Conservation (phyloP, 768 basidiomycete species). For the Gloeostereum incarnatum region DNA sequence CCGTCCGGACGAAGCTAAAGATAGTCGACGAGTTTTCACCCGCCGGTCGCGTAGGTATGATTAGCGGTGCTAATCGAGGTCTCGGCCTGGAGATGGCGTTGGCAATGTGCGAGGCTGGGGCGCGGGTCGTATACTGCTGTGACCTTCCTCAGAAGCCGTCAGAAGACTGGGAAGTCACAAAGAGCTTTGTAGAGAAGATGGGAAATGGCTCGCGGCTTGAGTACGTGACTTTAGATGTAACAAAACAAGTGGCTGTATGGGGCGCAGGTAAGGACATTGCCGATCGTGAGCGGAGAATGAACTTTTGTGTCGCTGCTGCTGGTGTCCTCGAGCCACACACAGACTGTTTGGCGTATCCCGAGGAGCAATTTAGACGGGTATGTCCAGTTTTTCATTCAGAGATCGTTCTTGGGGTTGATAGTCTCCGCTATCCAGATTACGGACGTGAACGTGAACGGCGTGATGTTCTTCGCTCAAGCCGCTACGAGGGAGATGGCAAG, state of each 20-base stretch:
- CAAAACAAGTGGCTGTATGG: conserved; percentile 54
- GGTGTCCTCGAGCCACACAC: conserved; percentile 54
- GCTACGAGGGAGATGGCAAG: conserved; percentile 54
- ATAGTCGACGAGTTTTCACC: conserved; percentile 54
- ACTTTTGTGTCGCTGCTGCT: conserved; percentile 72
- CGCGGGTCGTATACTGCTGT: conserved; percentile 58
- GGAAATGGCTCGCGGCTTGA: conserved; percentile 35
- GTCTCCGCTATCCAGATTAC: conserved; percentile 39
- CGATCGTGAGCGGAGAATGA: conserved; percentile 59
- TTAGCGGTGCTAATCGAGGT: conserved; percentile 58
- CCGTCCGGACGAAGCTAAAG: conserved; percentile 28
- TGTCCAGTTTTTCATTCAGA: conserved; percentile 5
- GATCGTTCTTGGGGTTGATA: background rate
- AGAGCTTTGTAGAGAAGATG: conserved; percentile 39
- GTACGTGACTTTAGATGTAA: conserved; percentile 60
- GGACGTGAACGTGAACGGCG: conserved; percentile 59
- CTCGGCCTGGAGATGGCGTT: conserved; percentile 83
- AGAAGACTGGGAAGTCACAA: conserved; percentile 45
- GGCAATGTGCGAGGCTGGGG: conserved; percentile 64
- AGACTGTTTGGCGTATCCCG: conserved; percentile 60
- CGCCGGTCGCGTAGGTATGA: conserved; percentile 46
- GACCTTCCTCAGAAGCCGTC: conserved; percentile 51
- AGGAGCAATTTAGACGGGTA: conserved; percentile 55
- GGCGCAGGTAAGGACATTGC: conserved; percentile 47
- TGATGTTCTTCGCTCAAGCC: conserved; percentile 56